These are phyloP conservation scores for Phytopythium cucurbitacearum DNA, from an alignment of 352 stramenopile species.

Conservation along the genomic window DNA sequence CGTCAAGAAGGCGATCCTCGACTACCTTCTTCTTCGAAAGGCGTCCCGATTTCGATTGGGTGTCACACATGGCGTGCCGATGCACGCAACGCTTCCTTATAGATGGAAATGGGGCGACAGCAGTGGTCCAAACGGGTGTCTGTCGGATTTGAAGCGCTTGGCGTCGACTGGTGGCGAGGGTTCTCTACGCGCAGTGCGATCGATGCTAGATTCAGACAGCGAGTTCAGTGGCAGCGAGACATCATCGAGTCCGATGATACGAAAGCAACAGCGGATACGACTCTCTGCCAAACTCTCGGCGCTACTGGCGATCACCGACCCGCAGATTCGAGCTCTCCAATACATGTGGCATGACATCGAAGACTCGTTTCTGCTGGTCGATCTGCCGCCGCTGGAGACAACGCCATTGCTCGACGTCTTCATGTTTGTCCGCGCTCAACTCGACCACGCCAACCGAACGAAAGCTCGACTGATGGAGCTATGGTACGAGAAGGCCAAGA, in stretches of 20 bases:
- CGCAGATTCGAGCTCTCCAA: slow-evolving; percentile 48
- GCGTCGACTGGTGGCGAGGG: neutral
- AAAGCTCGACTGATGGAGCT: slow-evolving; percentile 46
- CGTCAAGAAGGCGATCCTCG: slow-evolving; percentile 70
- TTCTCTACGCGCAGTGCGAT: neutral
- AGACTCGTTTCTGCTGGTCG: slow-evolving; percentile 33
- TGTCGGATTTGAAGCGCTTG: slow-evolving; percentile 46
- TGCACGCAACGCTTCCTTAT: slow-evolving; percentile 30
- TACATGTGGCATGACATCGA: slow-evolving; percentile 61
- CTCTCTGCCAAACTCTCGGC: slow-evolving; percentile 34
- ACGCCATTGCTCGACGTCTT: slow-evolving; percentile 34
- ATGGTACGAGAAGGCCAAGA: slow-evolving; percentile 49
- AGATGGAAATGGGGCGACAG: slow-evolving; percentile 73
- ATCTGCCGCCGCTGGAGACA: slow-evolving; percentile 25
- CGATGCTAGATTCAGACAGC: too few relatives aligned
- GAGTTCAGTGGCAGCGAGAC: too few relatives aligned
- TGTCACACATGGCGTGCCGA: slow-evolving; percentile 44
- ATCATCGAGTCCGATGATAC: too few relatives aligned
- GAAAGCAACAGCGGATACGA: neutral
- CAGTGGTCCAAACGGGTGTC: slow-evolving; percentile 38
- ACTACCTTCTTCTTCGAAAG: slow-evolving; percentile 57
- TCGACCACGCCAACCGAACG: slow-evolving; percentile 36
- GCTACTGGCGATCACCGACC: slow-evolving; percentile 45
- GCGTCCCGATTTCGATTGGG: slow-evolving; percentile 36
- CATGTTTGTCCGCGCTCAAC: slow-evolving; percentile 48